Percentiles rank a stretch among this genome's conserved stretches.
phyloP scores from a whole-genome alignment of 1,284 basidiomycete genomes.

The Ustilago trichophora region DNA sequence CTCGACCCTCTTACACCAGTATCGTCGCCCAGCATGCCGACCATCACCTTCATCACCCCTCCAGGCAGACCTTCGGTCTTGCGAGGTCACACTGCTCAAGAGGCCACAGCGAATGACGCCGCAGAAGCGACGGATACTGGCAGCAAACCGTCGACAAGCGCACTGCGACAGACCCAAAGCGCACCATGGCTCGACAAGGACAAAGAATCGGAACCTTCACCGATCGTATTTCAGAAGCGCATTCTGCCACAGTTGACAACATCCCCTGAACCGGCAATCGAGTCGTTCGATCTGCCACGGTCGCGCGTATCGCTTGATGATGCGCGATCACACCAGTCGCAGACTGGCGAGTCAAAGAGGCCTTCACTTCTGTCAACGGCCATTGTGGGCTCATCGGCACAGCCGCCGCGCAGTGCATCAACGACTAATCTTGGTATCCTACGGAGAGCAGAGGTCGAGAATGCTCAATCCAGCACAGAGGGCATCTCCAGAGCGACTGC shows the following conservation, averaged over 20 bases:
- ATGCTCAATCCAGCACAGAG: background rate
- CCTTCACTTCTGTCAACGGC: constrained; percentile 25
- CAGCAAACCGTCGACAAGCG: background rate
- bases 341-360: constrained; percentile 4
- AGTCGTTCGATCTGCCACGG: constrained; percentile 10
- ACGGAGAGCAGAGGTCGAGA: constrained; percentile 8
- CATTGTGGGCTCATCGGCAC: constrained; percentile 7
- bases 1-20: too few species aligned
- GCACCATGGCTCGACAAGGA: background rate
- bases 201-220: constrained; percentile 1
- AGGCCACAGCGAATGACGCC: background rate
- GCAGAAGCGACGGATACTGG: background rate
- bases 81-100: constrained; percentile 1
- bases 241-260: constrained; percentile 23
- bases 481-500: background rate
- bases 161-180: background rate
- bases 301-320: constrained; percentile 10
- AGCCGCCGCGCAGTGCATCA: constrained; percentile 14
- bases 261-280: constrained; percentile 23
- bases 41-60: constrained; percentile 38
- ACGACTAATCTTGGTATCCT: constrained; percentile 31
- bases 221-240: constrained; percentile 37
- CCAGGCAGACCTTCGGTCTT: constrained; percentile 27
- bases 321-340: background rate
- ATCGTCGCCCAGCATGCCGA: constrained; percentile 16